Evolutionary conservation across 2,329 filamentous ascomycete genomes (phyloP).

Genomic region (Nemania sp.): DNA sequence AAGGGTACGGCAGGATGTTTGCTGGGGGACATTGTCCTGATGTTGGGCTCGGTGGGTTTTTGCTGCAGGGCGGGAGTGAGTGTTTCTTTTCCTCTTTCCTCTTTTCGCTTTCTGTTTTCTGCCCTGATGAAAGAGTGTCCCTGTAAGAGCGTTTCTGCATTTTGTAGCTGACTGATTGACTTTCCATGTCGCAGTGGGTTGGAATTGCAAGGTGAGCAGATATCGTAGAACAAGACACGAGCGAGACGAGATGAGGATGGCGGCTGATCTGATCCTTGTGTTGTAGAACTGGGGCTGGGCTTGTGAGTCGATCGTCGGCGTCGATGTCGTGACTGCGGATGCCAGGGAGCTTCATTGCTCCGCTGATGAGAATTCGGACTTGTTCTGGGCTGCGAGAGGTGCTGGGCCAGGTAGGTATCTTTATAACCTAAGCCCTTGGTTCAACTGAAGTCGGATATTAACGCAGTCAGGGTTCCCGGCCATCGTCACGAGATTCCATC

Average conservation of each 20-base stretch:
- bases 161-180: neutral
- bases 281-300: conserved; percentile 58
- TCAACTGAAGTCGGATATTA: neutral
- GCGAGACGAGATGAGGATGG: neutral
- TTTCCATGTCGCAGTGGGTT: conserved; percentile 46
- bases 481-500: conserved; percentile 54
- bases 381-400: conserved; percentile 54
- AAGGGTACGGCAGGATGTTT: conserved; percentile 49
- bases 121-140: neutral
- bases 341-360: conserved; percentile 44
- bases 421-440: neutral
- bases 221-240: neutral
- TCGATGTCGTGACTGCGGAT: conserved; percentile 54
- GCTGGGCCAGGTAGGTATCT: conserved; percentile 45
- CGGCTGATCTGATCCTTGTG: neutral
- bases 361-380: conserved; percentile 45
- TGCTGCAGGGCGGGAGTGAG: conserved; percentile 55
- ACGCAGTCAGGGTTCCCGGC: conserved; percentile 51
- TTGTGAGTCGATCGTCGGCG: conserved; percentile 49
- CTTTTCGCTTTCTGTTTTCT: neutral
- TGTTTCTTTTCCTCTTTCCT: neutral
- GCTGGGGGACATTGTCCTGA: conserved; percentile 59
- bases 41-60: conserved; percentile 59
- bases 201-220: conserved; percentile 54
- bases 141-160: neutral